Evolutionary conservation across 352 stramenopile species (phyloP), one percentile per base, ranked within the genome.

Genomic region (Phytophthora kernoviae): DNA sequence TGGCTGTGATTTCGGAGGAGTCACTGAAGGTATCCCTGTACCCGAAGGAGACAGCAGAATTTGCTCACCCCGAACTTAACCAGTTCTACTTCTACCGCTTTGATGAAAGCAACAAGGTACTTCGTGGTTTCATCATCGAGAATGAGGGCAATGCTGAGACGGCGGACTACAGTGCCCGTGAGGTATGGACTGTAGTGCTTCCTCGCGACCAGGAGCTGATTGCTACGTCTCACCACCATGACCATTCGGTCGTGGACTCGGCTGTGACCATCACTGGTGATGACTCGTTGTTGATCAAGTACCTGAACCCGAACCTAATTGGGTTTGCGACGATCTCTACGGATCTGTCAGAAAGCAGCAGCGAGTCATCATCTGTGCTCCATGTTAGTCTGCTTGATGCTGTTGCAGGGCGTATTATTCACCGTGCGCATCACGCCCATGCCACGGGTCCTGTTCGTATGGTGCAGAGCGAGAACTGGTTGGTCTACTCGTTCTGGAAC

Each of bases 401-500:
- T 5, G 96, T 99, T 11, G 94, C 92, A 5, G 96, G 96, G 10
- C 86, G 93, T 17, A 79, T 99, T 5, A 83, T 99, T 52, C 86
- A 98, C 57, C 93, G 97, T 44, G 78, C 84, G 20, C 91, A 87
- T 43, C 94, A 98, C 61, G 20, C 79, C 17, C 77, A 97, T 64
- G 95, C 82, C 9, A 58, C 73, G 24, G 70, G 73, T 9, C 79
- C 78, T 30, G 75, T 93, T 11, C 76, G 77, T 18, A 90, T 95
- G 68, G 73, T 83, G 50, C 83, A 95, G 70, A 93, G 87, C 48
- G 97, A 99, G 56, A 99, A 99, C 69, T 98, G 90, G 92, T 70
- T 99, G 8, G 85, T 99, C 30, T 99, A 99, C 62, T 88, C 96
- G 24, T 99, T 93, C 77, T 98, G 94, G 83, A 99, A 98, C 72